Evolutionary conservation across 495 filamentous ascomycete genomes (phyloP).

Genomic region (Penicillium canariense): DNA sequence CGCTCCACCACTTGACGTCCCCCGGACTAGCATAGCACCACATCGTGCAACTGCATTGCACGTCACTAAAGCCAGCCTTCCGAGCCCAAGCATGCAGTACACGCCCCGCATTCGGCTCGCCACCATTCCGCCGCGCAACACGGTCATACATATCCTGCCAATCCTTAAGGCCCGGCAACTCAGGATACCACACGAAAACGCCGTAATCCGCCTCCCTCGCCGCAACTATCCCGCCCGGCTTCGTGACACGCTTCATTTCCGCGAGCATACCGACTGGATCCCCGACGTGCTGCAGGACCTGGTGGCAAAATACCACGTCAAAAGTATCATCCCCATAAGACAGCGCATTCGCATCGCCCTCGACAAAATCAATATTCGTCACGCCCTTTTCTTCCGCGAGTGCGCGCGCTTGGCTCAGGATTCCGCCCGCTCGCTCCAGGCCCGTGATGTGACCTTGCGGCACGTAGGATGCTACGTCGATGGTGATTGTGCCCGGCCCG

Average conservation of each 20-base stretch:
- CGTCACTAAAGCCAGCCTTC: constrained; percentile 45
- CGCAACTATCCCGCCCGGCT: constrained; percentile 53
- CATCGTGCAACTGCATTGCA: constrained; percentile 36
- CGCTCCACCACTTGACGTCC: constrained; percentile 46
- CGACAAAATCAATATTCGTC: constrained; percentile 44
- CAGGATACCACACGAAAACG: constrained; percentile 46
- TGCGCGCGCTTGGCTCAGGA: constrained; percentile 38
- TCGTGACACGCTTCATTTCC: constrained; percentile 51
- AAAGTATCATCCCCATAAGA: constrained; percentile 48
- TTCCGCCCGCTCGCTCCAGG: constrained; percentile 32
- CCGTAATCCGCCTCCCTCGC: constrained; percentile 45
- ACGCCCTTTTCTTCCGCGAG: constrained; percentile 35
- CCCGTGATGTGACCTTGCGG: constrained; percentile 47
- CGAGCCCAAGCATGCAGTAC: constrained; percentile 49
- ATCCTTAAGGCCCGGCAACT: constrained; percentile 34
- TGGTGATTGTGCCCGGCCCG: constrained; percentile 57
- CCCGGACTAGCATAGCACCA: constrained; percentile 48
- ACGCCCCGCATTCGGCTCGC: constrained; percentile 50
- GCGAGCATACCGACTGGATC: constrained; percentile 39
- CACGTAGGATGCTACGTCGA: constrained; percentile 47
- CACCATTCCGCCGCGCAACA: constrained; percentile 40
- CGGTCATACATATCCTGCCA: constrained; percentile 42
- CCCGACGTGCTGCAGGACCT: constrained; percentile 52
- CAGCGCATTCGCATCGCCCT: constrained; percentile 45
- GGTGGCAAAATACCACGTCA: constrained; percentile 55